Conservation (phyloP, 176 grass and related monocot species). For the Chloris gayana region DNA sequence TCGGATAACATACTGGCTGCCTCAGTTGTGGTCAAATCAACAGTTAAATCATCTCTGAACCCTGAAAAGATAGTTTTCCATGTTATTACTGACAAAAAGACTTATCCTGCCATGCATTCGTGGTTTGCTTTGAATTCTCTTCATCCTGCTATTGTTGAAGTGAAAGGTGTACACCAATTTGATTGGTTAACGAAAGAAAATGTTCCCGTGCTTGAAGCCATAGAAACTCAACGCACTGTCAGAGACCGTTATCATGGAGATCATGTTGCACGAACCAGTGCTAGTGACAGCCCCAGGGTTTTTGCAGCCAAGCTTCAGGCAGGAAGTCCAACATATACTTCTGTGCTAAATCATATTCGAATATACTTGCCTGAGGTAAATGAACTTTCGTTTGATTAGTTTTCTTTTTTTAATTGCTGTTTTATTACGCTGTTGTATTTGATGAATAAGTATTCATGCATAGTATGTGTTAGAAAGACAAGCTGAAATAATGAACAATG, state of each 20-base stretch:
- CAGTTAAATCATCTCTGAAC: slow-evolving; percentile 70
- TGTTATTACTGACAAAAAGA: slow-evolving; percentile 98
- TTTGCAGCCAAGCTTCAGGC: slow-evolving; percentile 92
- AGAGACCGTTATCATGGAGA: slow-evolving; percentile 75
- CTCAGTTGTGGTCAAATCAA: slow-evolving; percentile 87
- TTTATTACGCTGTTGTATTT: neutral
- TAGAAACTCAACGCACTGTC: slow-evolving; percentile 77
- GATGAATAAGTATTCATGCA: slow-evolving; percentile 26
- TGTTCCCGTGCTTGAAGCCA: slow-evolving; percentile 83
- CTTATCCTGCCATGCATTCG: slow-evolving; percentile 96
- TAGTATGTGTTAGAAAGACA: slow-evolving; percentile 1
- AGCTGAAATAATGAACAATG: slow-evolving; percentile 2
- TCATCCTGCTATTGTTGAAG: slow-evolving; percentile 73
- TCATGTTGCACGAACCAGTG: slow-evolving; percentile 57
- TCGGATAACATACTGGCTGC: slow-evolving; percentile 99
- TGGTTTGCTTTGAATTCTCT: slow-evolving; percentile 97
- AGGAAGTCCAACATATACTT: slow-evolving; percentile 90
- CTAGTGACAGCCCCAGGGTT: slow-evolving; percentile 68
- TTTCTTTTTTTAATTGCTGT: neutral
- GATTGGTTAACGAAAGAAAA: slow-evolving; percentile 98
- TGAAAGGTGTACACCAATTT: slow-evolving; percentile 95
- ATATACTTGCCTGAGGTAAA: slow-evolving; percentile 99
- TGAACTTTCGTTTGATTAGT: slow-evolving; percentile 27
- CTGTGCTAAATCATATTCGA: slow-evolving; percentile 87
- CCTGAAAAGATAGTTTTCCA: slow-evolving; percentile 91